phyloP scores from a whole-genome alignment of 2,329 filamentous ascomycete species.

The Ceratocystis smalleyi region DNA sequence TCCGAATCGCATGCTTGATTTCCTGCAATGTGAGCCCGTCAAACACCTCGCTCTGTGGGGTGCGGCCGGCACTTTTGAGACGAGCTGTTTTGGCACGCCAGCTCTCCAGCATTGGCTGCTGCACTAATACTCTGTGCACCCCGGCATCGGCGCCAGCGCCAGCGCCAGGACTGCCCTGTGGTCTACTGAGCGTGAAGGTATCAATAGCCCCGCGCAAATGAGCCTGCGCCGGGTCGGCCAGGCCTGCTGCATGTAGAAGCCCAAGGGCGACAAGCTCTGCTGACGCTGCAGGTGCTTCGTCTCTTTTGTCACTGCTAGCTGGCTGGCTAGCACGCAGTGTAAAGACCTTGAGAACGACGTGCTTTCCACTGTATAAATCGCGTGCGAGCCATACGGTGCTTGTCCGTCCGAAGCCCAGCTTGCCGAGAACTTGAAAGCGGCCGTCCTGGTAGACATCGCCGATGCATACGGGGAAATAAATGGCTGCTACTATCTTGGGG shows the following conservation, averaged over 20 bases:
- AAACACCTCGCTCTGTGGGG: neutral
- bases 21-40: neutral
- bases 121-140: neutral
- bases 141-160: neutral
- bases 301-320: too few relatives aligned
- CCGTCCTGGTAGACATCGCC: neutral
- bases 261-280: neutral
- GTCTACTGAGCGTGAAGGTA: neutral
- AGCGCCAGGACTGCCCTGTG: too few relatives aligned
- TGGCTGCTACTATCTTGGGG: neutral
- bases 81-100: neutral
- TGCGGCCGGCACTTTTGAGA: neutral
- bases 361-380: neutral
- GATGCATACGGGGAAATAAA: slow-evolving; percentile 3
- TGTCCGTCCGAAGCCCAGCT: slow-evolving; percentile 6
- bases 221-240: neutral
- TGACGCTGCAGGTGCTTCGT: neutral
- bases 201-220: neutral
- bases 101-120: neutral
- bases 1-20: neutral
- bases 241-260: neutral
- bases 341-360: neutral
- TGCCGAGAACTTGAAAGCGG: neutral
- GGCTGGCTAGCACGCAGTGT: neutral
- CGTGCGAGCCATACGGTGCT: slow-evolving; percentile 4